Conservation (phyloP, 208 protist species). For the Wallacemonas sp. region DNA sequence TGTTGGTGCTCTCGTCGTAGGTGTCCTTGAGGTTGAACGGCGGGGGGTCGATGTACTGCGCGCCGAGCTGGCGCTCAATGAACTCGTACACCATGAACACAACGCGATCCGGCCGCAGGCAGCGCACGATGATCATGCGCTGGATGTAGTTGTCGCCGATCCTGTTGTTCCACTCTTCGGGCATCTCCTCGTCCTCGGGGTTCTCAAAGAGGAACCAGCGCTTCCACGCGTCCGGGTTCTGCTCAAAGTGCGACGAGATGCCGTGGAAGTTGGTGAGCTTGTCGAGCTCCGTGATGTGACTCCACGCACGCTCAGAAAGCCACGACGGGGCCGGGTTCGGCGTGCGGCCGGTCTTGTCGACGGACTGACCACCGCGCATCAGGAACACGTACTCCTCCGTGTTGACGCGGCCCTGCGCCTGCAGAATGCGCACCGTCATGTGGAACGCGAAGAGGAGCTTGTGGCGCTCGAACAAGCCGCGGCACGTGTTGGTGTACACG, state of each 20-base stretch:
- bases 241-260: conserved; percentile 95
- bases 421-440: conserved; percentile 97
- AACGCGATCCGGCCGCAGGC: conserved; percentile 97
- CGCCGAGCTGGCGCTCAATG: conserved; percentile 94
- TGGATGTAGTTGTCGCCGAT: conserved; percentile 93
- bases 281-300: conserved; percentile 97
- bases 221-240: conserved; percentile 93
- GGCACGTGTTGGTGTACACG: conserved; percentile 98
- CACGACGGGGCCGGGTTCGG: conserved; percentile 96
- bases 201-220: conserved; percentile 93
- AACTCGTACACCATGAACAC: conserved; percentile 97
- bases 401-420: conserved; percentile 89
- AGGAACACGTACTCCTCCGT: conserved; percentile 98
- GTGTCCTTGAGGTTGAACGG: conserved; percentile 96
- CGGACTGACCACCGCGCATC: conserved; percentile 95
- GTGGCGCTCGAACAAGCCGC: conserved; percentile 98
- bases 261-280: conserved; percentile 95
- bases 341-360: conserved; percentile 93
- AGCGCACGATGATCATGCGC: conserved; percentile 97
- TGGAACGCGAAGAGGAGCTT: conserved; percentile 99
- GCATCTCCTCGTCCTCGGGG: conserved; percentile 95
- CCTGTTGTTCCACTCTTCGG: conserved; percentile 95
- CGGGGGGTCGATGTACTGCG: conserved; percentile 96
- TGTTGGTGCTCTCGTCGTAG: conserved; percentile 92
- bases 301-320: conserved; percentile 96